Evolutionary conservation across 2,329 filamentous ascomycete genomes (phyloP).

Genomic region (Amesomyces nigricolor): DNA sequence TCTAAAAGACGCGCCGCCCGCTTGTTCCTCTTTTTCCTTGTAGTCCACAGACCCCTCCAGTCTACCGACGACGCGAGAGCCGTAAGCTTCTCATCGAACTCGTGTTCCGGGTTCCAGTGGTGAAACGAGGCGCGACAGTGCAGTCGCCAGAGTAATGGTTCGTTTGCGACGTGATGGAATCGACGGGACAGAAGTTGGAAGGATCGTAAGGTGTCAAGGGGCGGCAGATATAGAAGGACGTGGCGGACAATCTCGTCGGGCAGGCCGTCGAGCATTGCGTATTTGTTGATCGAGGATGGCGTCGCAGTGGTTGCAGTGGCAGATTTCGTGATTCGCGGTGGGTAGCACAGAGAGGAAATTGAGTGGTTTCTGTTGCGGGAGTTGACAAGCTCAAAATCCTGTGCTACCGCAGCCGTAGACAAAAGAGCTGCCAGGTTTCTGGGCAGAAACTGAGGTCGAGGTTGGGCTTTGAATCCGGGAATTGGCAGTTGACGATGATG

Average conservation of each 20-base stretch:
- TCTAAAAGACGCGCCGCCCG: constrained; percentile 54
- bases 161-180: constrained; percentile 60
- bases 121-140: constrained; percentile 65
- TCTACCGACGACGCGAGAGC: constrained; percentile 51
- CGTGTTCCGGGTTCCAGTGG: constrained; percentile 68
- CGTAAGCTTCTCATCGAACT: constrained; percentile 51
- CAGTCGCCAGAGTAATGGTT: constrained; percentile 72
- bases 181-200: constrained; percentile 55
- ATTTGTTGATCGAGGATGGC: not conserved
- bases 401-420: no score
- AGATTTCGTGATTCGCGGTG: not conserved
- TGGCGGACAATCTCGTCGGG: constrained; percentile 75
- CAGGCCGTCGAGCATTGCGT: constrained; percentile 23
- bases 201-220: constrained; percentile 45
- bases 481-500: no score
- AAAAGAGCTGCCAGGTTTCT: no score
- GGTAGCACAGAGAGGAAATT: no score
- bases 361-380: no score
- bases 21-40: constrained; percentile 49
- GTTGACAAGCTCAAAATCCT: no score
- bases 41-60: constrained; percentile 68
- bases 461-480: no score
- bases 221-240: constrained; percentile 61
- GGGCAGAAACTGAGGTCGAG: no score
- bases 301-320: not conserved